Evolutionary conservation across 352 stramenopile genomes (phyloP).

Genomic region (Globisporangium splendens): DNA sequence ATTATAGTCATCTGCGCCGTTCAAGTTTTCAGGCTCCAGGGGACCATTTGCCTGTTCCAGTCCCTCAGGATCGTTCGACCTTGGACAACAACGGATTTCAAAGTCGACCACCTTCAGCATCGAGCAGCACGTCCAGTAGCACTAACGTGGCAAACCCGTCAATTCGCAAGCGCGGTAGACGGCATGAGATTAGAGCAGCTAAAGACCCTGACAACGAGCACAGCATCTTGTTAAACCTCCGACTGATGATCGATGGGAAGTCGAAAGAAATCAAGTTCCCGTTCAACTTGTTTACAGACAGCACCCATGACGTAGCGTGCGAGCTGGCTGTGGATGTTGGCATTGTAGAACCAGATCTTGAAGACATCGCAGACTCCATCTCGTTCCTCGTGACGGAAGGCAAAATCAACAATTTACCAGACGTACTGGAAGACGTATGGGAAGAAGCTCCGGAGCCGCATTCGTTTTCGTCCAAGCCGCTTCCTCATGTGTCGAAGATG

Average conservation of each 20-base stretch:
- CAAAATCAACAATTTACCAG: conserved; percentile 81
- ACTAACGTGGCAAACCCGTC: not conserved
- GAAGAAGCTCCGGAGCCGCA: conserved; percentile 84
- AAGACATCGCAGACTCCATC: conserved; percentile 94
- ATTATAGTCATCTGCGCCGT: conserved; percentile 19
- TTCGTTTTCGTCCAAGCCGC: conserved; percentile 72
- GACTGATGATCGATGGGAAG: conserved; percentile 87
- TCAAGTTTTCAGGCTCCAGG: conserved; percentile 15
- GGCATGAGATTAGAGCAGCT: conserved; percentile 80
- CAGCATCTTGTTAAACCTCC: conserved; percentile 87
- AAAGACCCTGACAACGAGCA: conserved; percentile 81
- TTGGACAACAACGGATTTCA: conserved; percentile 1
- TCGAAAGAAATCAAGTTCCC: conserved; percentile 97
- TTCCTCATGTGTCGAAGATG: conserved; percentile 83
- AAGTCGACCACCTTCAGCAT: conserved; percentile 29
- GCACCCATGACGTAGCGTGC: conserved; percentile 92
- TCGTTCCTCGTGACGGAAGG: conserved; percentile 81
- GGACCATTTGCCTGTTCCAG: conserved; percentile 1
- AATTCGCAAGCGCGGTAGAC: conserved; percentile 53
- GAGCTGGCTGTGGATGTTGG: conserved; percentile 93
- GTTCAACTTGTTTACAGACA: conserved; percentile 94
- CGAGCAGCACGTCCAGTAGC: conserved; percentile 13
- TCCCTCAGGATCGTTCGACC: conserved; percentile 6
- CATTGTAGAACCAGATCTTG: conserved; percentile 89
- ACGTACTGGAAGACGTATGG: conserved; percentile 79